Evolutionary conservation across 495 filamentous ascomycete species (phyloP).

Genomic region (Talaromyces stipitatus): DNA sequence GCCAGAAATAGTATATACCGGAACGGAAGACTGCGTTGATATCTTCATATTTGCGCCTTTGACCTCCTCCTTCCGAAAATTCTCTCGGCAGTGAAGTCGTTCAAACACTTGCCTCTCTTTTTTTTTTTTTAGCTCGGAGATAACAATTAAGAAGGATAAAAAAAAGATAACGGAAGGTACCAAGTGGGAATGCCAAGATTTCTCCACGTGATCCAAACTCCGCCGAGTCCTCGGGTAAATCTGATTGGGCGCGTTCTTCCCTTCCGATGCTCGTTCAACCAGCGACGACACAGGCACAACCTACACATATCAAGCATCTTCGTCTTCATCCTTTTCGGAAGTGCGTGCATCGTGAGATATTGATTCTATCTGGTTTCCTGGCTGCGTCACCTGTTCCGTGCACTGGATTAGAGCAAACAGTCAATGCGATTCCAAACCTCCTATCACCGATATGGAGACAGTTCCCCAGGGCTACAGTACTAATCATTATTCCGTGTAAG

Average conservation of each 20-base stretch:
- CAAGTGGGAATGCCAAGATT: conserved; percentile 21
- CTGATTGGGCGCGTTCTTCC: conserved; percentile 14
- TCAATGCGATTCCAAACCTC: not conserved
- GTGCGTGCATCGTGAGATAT: not conserved
- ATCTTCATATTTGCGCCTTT: conserved; percentile 61
- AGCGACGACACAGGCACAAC: not conserved
- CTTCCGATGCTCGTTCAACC: conserved; percentile 4
- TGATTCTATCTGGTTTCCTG: not conserved
- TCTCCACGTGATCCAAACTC: conserved; percentile 18
- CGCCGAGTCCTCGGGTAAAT: conserved; percentile 8
- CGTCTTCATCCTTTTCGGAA: not conserved
- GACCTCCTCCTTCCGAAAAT: conserved; percentile 2
- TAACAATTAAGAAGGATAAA: conserved; percentile 32
- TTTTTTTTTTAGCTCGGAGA: no score
- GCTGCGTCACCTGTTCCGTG: not conserved
- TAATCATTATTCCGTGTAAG: not conserved
- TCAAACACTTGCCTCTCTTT: no score
- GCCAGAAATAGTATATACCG: conserved; percentile 94
- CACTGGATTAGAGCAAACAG: not conserved
- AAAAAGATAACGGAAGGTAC: conserved; percentile 42
- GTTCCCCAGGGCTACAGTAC: not conserved
- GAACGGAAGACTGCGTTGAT: conserved; percentile 77
- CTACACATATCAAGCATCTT: not conserved
- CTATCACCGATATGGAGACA: not conserved
- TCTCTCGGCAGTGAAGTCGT: no score